Evolutionary conservation across 441 rosid species (phyloP), one percentile per base, ranked within the genome.

Genomic region (Populus tomentosa): DNA sequence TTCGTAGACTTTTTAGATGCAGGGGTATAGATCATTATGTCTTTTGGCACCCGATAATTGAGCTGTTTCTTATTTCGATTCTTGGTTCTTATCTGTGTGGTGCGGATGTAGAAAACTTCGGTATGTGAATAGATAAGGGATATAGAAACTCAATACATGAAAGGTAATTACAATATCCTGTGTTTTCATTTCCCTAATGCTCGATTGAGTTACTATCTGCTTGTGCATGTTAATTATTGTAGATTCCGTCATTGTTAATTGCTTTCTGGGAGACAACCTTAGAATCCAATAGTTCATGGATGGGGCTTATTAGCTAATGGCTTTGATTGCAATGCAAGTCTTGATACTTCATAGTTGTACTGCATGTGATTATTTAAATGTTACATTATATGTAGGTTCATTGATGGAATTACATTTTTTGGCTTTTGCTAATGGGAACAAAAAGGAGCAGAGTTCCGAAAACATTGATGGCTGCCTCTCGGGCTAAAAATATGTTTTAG

Each of bases 51-150:
- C 86, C 59, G 64, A 84, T 84, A 85, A 85, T 77, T 87, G 83
- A 81, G 86, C 78, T 81, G 77, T 67, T 87, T 86, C 86, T 84
- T 78, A 67, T 79, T 61, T 69, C 74, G 87, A 87, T 86, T 88
- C 77, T 10, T 85, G 82, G 81, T 89, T 83, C 87, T 82, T 86
- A 83, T 83, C 81, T 82, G 75, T 85, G 75, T 88, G 89, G 89
- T 86, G 92, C 86, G 88, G 84, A 85, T 90, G 90, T 90, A 89
- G 91, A 85, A 85, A 82, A 81, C 89, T 80, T 81, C 88, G 86
- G 84, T 84, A 73, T 87, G 91, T 89, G 90, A 89, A 90, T 95
- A 90, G 85, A 88, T 86, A 89, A 86, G 85, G 84, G 89, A 88
- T 85, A 88, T 81, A 87, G 84, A 84, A 85, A 81, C 80, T 84